Base-by-base conservation (phyloP, 2,329 filamentous ascomycete genomes). In the Nectriaceae sp. region DNA sequence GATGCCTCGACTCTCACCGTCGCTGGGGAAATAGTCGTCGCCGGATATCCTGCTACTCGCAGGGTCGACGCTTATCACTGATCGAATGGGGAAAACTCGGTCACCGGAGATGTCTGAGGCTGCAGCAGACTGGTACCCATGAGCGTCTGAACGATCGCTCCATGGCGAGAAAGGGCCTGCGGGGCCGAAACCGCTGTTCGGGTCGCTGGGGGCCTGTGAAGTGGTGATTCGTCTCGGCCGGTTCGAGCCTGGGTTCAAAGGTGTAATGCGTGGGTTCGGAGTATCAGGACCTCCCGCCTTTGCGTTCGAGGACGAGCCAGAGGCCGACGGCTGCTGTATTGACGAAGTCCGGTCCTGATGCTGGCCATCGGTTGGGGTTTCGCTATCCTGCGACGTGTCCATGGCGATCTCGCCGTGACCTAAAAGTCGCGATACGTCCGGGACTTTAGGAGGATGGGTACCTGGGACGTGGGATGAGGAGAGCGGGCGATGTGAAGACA, bases 11-110 rank as follows among this genome's bases (percentile, higher is more conserved):
- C 52, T 52, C 22, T 63, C 69, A 19, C 63, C 60, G 21, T 71
- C 64, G 37, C 66, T 62, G 6, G 67, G 56, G 42, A 72, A 70
- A 49, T 70, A 70, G n/a, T 72, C 70, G 11, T 75, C 72, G 39
- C 57, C 62, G 4, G 67, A 60, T 52, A 62, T 76, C 71, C 70
- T 67, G 42, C 56, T 57, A 41, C 67, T 69, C n/a, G 50, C 46
- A 5, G 82, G 81, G 57, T 89, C 84, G 35, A 92, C 82, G 5
- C 83, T 88, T 20, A 93, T 76, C 37, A 89, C 85, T n/a, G 88
- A 91, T 41, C 88, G 82, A 24, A 93, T 88, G n/a, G 89, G 89
- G 47, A 89, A 93, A 4, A 93, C 87, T 46, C 87, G 80, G 60
- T 92, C 78, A 24, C 67, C 65, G 21, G 68, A 70, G 20, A 66